These are phyloP conservation scores for Mortierella claussenii DNA, from an alignment of 192 early-diverging fungal species.

Conservation along the genomic window DNA sequence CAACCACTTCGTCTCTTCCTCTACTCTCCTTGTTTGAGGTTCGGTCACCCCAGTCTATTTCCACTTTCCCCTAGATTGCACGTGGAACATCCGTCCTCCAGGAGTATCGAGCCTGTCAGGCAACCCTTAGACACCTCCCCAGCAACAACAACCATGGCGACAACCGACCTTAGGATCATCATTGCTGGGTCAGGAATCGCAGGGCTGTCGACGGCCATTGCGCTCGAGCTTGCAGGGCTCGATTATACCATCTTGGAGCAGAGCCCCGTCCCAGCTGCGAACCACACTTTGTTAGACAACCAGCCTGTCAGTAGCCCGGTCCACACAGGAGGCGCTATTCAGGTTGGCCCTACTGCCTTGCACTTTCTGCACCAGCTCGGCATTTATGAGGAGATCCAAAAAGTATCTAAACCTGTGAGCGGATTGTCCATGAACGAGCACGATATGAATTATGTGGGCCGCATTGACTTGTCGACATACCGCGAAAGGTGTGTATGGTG, in stretches of 20 bases:
- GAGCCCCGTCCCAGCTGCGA: background rate
- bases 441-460: constrained; percentile 45
- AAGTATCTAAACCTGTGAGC: constrained; percentile 46
- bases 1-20: too few relatives aligned
- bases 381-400: constrained; percentile 48
- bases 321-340: constrained; percentile 26
- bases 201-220: constrained; percentile 42
- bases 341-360: constrained; percentile 41
- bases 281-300: background rate
- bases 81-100: too few relatives aligned
- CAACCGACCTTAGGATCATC: constrained; percentile 45
- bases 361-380: constrained; percentile 47
- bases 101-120: too few relatives aligned
- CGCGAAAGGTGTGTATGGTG: constrained; percentile 25
- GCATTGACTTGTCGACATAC: constrained; percentile 32
- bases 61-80: too few relatives aligned
- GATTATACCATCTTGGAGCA: constrained; percentile 50
- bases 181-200: constrained; percentile 52
- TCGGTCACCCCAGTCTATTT: too few relatives aligned
- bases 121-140: too few relatives aligned
- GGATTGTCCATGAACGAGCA: constrained; percentile 51
- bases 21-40: too few relatives aligned
- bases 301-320: background rate
- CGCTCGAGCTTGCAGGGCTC: constrained; percentile 44
- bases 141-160: constrained; percentile 12